Evolutionary conservation across 2,329 filamentous ascomycete species (phyloP).

Genomic region (Fusarium buxicola): DNA sequence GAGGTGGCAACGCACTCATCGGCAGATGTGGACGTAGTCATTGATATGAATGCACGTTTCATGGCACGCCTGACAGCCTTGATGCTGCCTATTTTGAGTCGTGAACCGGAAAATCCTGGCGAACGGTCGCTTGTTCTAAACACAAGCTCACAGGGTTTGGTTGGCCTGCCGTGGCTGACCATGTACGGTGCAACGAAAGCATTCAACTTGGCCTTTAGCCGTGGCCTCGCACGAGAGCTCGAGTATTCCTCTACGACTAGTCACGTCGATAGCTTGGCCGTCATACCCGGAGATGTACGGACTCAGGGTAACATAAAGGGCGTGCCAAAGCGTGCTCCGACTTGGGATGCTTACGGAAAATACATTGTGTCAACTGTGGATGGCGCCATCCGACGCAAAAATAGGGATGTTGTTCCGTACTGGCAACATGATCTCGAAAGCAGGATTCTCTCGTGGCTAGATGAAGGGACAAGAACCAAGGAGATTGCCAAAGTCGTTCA

Average conservation of each 20-base stretch:
- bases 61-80: slow-evolving; percentile 50
- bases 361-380: slow-evolving; percentile 39
- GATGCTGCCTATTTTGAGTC: slow-evolving; percentile 40
- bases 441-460: slow-evolving; percentile 12
- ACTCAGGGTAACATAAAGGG: not conserved
- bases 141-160: not conserved
- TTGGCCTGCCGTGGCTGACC: slow-evolving; percentile 1
- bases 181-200: slow-evolving; percentile 6
- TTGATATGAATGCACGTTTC: slow-evolving; percentile 51
- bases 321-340: slow-evolving; percentile 20
- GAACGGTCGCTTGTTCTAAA: not conserved
- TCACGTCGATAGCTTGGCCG: not conserved
- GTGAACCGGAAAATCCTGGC: slow-evolving; percentile 6
- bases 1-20: slow-evolving; percentile 43
- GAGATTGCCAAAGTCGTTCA: slow-evolving; percentile 6
- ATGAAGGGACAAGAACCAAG: slow-evolving; percentile 8
- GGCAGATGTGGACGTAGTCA: slow-evolving; percentile 46
- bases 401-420: slow-evolving; percentile 42
- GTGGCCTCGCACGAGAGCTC: not conserved
- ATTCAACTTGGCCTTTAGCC: slow-evolving; percentile 2
- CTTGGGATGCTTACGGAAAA: slow-evolving; percentile 14
- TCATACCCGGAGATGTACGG: not conserved
- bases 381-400: slow-evolving; percentile 36
- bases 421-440: slow-evolving; percentile 42
- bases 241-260: not conserved